phyloP scores from a whole-genome alignment of 1,139 yeast genomes.

The Lodderomyces pseudojiufengensis region DNA sequence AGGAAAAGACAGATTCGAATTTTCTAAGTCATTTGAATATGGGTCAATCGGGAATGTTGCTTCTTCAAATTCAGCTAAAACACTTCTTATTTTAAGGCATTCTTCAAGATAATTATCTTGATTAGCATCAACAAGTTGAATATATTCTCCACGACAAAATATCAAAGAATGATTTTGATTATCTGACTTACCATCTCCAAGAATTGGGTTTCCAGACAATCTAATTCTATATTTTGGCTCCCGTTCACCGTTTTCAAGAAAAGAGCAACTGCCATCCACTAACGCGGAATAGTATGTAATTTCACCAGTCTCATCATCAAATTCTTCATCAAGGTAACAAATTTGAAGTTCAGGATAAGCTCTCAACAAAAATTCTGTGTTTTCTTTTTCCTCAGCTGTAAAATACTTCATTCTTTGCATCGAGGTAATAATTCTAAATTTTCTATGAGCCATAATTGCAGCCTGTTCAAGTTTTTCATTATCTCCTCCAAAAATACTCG shows the following conservation, averaged over 20 bases:
- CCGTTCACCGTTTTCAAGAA: conserved; percentile 31
- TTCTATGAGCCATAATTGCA: conserved; percentile 38
- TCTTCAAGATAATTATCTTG: conserved; percentile 87
- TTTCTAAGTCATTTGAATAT: conserved; percentile 1
- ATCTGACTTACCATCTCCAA: conserved; percentile 90
- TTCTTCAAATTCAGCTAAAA: conserved; percentile 78
- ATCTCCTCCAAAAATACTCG: conserved; percentile 21
- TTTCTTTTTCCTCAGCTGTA: conserved; percentile 33
- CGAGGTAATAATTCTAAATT: conserved; percentile 44
- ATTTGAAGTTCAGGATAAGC: conserved; percentile 48
- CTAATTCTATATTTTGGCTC: conserved; percentile 50
- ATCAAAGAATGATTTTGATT: conserved; percentile 76
- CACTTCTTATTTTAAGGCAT: conserved; percentile 74
- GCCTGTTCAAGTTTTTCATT: conserved; percentile 35
- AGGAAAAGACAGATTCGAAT: conserved; percentile 36
- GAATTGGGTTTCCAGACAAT: conserved; percentile 79
- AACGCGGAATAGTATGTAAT: conserved; percentile 30
- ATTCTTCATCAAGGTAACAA: conserved; percentile 38
- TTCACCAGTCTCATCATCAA: conserved; percentile 23
- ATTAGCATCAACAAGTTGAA: conserved; percentile 84
- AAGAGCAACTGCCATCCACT: conserved; percentile 45
- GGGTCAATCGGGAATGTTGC: conserved; percentile 24
- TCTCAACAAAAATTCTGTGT: conserved; percentile 32
- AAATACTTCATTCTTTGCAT: conserved; percentile 41
- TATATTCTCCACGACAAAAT: conserved; percentile 80